Conservation (phyloP, 352 stramenopile species). For the Phytophthora ohioensis region DNA sequence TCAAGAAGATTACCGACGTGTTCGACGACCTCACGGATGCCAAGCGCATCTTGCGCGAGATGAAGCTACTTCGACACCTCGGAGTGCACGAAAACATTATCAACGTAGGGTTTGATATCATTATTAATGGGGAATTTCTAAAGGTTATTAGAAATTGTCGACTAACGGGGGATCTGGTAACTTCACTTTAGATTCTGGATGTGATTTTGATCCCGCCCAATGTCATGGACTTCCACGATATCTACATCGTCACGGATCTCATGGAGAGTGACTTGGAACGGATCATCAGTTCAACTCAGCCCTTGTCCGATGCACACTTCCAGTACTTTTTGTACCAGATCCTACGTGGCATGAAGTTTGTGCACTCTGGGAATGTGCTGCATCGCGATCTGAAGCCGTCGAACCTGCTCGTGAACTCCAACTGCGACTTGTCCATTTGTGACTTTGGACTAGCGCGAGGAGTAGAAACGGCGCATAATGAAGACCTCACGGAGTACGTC, state of each 20-base stretch:
- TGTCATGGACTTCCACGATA: slow-evolving; percentile 89
- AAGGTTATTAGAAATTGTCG: background rate
- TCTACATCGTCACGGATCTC: slow-evolving; percentile 93
- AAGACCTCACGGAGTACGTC: slow-evolving; percentile 92
- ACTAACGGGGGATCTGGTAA: background rate
- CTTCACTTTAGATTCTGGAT: slow-evolving; percentile 71
- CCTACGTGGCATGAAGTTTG: slow-evolving; percentile 97
- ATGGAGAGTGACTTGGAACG: slow-evolving; percentile 94
- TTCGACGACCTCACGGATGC: slow-evolving; percentile 93
- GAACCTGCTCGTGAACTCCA: slow-evolving; percentile 91
- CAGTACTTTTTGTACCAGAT: slow-evolving; percentile 93
- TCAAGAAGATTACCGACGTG: slow-evolving; percentile 95
- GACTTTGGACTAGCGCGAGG: slow-evolving; percentile 94
- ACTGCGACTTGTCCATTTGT: slow-evolving; percentile 92
- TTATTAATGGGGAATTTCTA: background rate
- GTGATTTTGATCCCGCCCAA: slow-evolving; percentile 85
- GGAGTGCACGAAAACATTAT: slow-evolving; percentile 94
- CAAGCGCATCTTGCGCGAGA: slow-evolving; percentile 94
- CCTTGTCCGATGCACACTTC: slow-evolving; percentile 88
- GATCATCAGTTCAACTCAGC: slow-evolving; percentile 91
- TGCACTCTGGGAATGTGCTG: slow-evolving; percentile 97
- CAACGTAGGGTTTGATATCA: slow-evolving; percentile 51
- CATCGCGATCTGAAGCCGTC: slow-evolving; percentile 91
- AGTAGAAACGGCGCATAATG: slow-evolving; percentile 86
- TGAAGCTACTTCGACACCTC: slow-evolving; percentile 93